Base-by-base conservation (phyloP, 768 basidiomycete species). In the Auriscalpium microsporum region DNA sequence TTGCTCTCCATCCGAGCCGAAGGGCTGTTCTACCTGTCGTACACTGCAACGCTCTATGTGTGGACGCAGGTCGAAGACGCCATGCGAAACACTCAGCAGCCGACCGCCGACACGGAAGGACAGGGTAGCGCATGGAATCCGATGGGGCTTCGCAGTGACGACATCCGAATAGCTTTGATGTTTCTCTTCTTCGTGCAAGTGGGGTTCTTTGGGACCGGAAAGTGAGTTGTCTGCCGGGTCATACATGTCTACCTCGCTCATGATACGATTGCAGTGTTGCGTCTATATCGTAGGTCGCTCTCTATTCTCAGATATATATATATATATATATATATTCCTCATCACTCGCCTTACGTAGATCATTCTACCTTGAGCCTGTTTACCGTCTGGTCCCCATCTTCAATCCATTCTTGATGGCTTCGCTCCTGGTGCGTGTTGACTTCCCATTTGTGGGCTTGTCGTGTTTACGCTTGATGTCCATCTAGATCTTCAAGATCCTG, bases 141-240 rank as follows among this genome's bases (percentile, higher is more conserved):
- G 10, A 35, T 37, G 14, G 21, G 48, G 3, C 44, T 62, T 17
- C 56, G 54, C 2, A 67, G 69, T 38, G 84, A 86, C 40, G 86
- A 90, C 56, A 66, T 90, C 11, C 71, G 90, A 48, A 82, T 87
- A 52, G 88, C 86, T 1, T 59, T 92, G 19, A 88, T 90, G 67
- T 92, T 92, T 70, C 68, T 94, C 56, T 89, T 89, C 68, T 90
- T 93, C 61, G 84, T 92, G 8, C 90, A 94, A 62, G 80, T 90
- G 44, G 90, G 83, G 2, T 92, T 91, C 69, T 91, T 90, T 64
- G 90, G 90, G 8, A 88, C 81, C 38, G 87, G 87, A 73, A 90
- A 87, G 86, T 87, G 70, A 62, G 86, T 75, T 10, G 1, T 46
- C 7, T 40, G 38, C 8, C 45, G 40, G n/a, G 21, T 48, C 6